phyloP scores from a whole-genome alignment of 2,329 filamentous ascomycete species.

The Diaporthe amygdali region DNA sequence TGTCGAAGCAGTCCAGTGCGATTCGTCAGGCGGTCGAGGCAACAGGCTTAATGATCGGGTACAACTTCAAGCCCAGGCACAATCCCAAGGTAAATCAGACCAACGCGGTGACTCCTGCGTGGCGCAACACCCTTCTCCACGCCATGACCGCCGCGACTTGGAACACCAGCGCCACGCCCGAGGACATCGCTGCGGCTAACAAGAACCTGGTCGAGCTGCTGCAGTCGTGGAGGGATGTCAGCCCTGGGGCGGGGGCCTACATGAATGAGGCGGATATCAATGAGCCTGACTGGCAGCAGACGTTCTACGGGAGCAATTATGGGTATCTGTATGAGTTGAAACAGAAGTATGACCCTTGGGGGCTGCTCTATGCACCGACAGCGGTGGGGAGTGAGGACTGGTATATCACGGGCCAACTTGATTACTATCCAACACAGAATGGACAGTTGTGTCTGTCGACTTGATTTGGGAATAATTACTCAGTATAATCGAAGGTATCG shows the following conservation, averaged over 20 bases:
- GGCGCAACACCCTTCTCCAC: conserved; percentile 48
- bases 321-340: conserved; percentile 24
- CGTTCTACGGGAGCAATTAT: conserved; percentile 30
- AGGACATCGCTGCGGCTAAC: conserved; percentile 30
- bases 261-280: conserved; percentile 22
- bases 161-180: neutral
- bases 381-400: conserved; percentile 21
- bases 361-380: conserved; percentile 23
- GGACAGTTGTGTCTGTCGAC: conserved; percentile 13
- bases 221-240: conserved; percentile 34
- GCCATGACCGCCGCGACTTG: conserved; percentile 36
- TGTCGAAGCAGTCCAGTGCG: conserved; percentile 37
- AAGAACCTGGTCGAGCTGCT: conserved; percentile 28
- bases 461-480: neutral
- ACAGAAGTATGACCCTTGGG: conserved; percentile 25
- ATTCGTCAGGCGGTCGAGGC: conserved; percentile 30
- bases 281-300: conserved; percentile 25
- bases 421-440: conserved; percentile 20
- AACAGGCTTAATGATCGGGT: conserved; percentile 35
- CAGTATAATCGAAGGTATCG: neutral
- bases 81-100: conserved; percentile 36
- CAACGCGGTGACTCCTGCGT: conserved; percentile 54
- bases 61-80: conserved; percentile 33
- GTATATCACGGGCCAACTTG: conserved; percentile 16
- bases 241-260: conserved; percentile 29